A percentile compares a stretch with the other conserved stretches of the same genome.
phyloP scores from a whole-genome alignment of 495 filamentous ascomycete species.

The Podospora appendiculata region DNA sequence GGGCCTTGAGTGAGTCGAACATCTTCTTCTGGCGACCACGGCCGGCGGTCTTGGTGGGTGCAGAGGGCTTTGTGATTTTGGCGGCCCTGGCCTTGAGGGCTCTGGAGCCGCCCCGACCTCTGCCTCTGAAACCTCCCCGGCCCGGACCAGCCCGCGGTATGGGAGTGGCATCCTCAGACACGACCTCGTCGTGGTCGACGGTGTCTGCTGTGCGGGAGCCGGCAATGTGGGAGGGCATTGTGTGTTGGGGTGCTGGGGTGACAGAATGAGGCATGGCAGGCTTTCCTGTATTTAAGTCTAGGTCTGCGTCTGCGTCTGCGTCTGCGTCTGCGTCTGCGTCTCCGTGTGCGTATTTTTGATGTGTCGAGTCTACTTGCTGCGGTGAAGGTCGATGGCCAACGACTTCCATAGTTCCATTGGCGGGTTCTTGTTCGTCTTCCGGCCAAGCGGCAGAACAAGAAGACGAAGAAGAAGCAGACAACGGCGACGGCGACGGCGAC shows the following conservation, averaged over 20 bases:
- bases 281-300: not conserved
- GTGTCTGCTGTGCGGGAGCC: not conserved
- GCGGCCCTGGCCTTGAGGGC: constrained; percentile 3
- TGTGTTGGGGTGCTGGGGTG: not conserved
- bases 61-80: constrained; percentile 24
- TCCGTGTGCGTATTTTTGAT: not conserved
- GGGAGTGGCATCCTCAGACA: constrained; percentile 6
- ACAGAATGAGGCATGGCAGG: no score
- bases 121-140: constrained; percentile 23
- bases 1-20: constrained; percentile 28
- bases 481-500: no score
- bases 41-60: constrained; percentile 22
- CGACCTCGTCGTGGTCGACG: constrained; percentile 16
- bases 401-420: no score
- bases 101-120: constrained; percentile 21
- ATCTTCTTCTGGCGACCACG: constrained; percentile 37
- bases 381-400: no score
- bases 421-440: no score
- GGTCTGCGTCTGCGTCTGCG: not conserved
- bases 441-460: no score
- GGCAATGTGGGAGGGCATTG: not conserved
- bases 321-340: not conserved
- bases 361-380: no score
- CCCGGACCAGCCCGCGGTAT: constrained; percentile 15
- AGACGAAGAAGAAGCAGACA: no score